Evolutionary conservation across 345 rosid species (phyloP), one percentile per base, ranked within the genome.

Genomic region (Bruguiera gymnorhiza): DNA sequence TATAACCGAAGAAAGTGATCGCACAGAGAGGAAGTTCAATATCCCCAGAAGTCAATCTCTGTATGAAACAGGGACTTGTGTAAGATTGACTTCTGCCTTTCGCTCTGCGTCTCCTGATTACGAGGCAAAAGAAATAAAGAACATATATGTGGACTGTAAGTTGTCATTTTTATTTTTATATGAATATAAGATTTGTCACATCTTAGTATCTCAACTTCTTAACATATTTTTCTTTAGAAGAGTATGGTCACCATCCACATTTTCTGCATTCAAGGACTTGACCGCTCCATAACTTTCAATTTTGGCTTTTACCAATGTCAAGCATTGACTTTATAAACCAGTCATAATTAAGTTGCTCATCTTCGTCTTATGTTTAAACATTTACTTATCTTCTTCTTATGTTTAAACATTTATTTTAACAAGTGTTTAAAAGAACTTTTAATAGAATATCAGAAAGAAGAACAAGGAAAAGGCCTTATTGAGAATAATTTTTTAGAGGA

Each of bases 131-230:
- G 98, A 90, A 70, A 95, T 95, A 66, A 95, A 95, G 84, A 95
- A 87, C 82, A 95, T 95, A 79, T 95, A 92, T 72, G 84, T 95
- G 37, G 99, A 95, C 73, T 82, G 99, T 95, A 87, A 87, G 98
- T 90, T 48, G 36, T 63, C 54, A 11, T 7, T 56, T 19, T 54
- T 51, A 20, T 6, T 56, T 39, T 57, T 58, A 50, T 59, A 20
- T 58, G 52, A 37, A 19, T 57, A 36, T 8, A 13, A 30, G 1
- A 56, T 43, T 57, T 43, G 55, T 63, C 55, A 3, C 59, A 24
- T 27, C 46, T 50, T 67, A 58, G 36, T 66, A 24, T 63, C 21
- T 53, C n/a, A 65, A 60, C 67, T 21, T 54, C 20, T 0, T n/a
- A 3, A 36, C 7, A 51, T 18, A 3, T 61, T 27, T 46, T 39